These are phyloP conservation scores for Boletus subcaerulescens DNA, from an alignment of 768 basidiomycete species.

Conservation along the genomic window DNA sequence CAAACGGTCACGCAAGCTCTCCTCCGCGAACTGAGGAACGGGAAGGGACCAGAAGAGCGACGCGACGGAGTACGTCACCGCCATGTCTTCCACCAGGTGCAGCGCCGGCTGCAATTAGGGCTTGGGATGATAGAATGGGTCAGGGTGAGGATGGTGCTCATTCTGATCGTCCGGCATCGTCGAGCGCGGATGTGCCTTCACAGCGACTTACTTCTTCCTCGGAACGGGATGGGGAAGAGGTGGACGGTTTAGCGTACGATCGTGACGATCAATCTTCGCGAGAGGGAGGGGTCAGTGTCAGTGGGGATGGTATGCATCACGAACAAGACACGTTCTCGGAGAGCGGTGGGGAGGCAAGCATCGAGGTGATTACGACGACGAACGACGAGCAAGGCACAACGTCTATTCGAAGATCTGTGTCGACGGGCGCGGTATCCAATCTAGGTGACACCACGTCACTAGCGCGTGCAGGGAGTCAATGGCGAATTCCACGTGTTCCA, in stretches of 20 bases:
- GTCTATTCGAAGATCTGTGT: constrained; percentile 7
- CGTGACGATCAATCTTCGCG: constrained; percentile 10
- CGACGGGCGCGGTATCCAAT: constrained; percentile 1
- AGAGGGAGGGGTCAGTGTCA: not conserved
- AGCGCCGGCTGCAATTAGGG: constrained; percentile 36
- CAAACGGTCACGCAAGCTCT: constrained; percentile 14
- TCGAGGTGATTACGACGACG: not conserved
- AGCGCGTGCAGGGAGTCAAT: constrained; percentile 22
- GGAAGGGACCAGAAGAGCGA: constrained; percentile 22
- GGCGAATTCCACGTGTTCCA: constrained; percentile 36
- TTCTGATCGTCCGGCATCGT: constrained; percentile 29
- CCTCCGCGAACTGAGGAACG: constrained; percentile 11
- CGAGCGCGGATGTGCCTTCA: constrained; percentile 35
- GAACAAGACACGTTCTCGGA: constrained; percentile 12
- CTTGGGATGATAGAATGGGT: constrained; percentile 35
- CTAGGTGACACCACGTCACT: not conserved
- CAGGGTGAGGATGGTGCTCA: constrained; percentile 31
- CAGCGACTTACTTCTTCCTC: constrained; percentile 33
- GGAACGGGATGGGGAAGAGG: constrained; percentile 30
- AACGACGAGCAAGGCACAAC: constrained; percentile 1
- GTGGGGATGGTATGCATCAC: constrained; percentile 12
- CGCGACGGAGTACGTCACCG: constrained; percentile 34
- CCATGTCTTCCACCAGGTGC: constrained; percentile 44
- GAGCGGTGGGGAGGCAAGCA: constrained; percentile 5
- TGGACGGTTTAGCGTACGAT: constrained; percentile 26